These are phyloP conservation scores for Trichoderma arundinaceum DNA, from an alignment of 2,329 filamentous ascomycete genomes.

Conservation along the genomic window DNA sequence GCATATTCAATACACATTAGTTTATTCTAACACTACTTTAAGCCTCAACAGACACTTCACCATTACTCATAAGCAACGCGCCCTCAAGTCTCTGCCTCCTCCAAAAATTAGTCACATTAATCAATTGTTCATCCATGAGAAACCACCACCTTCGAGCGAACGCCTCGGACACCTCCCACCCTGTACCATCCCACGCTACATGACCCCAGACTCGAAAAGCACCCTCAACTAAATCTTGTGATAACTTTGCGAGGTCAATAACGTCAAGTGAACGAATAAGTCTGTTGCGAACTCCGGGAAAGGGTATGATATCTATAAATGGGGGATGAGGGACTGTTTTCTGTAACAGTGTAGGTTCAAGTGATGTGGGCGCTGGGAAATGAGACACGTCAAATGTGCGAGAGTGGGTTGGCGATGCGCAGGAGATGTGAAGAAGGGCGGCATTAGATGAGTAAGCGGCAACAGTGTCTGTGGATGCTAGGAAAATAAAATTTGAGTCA, in stretches of 20 bases:
- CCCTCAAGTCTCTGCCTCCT: neutral
- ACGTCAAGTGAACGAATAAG: neutral
- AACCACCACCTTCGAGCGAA: constrained; percentile 22
- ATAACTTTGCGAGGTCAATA: neutral
- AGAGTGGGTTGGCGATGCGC: neutral
- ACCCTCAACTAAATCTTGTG: constrained; percentile 12
- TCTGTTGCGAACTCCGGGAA: constrained; percentile 3
- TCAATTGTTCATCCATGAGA: constrained; percentile 4
- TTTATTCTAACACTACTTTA: neutral
- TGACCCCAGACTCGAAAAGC: constrained; percentile 6
- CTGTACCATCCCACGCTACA: neutral
- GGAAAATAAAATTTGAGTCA: neutral
- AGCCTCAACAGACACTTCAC: neutral
- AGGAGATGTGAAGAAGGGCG: neutral
- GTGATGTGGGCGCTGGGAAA: neutral
- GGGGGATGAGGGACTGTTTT: constrained; percentile 8
- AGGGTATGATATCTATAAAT: constrained; percentile 9
- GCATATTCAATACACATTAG: neutral
- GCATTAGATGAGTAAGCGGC: neutral
- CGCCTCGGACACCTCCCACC: constrained; percentile 11
- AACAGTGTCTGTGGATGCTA: neutral
- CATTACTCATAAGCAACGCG: neutral
- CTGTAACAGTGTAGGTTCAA: constrained; percentile 2
- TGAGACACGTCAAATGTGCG: neutral
- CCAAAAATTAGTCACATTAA: constrained; percentile 21